A percentile compares a stretch with the other conserved stretches of the same genome.
These are phyloP conservation scores for Gossypium schwendimanii DNA, from an alignment of 441 rosid species.

Conservation along the genomic window DNA sequence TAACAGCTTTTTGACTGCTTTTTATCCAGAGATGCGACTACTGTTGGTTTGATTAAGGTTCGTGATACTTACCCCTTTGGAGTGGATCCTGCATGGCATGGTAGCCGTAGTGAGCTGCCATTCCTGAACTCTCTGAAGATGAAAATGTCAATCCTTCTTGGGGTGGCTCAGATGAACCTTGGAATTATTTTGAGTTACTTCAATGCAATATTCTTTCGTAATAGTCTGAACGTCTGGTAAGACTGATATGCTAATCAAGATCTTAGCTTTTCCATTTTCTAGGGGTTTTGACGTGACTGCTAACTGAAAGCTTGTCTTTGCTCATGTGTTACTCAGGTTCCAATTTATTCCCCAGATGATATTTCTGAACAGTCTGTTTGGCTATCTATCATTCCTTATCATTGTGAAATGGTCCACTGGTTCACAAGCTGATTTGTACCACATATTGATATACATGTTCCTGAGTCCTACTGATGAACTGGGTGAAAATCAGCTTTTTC, in stretches of 20 bases:
- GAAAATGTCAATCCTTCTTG: slow-evolving; percentile 96
- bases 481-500: slow-evolving; percentile 82
- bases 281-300: background rate
- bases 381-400: slow-evolving; percentile 76
- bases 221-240: slow-evolving; percentile 60
- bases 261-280: slow-evolving; percentile 7
- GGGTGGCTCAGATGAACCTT: slow-evolving; percentile 96
- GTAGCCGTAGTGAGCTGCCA: slow-evolving; percentile 79
- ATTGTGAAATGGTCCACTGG: slow-evolving; percentile 87
- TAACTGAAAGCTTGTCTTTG: slow-evolving; percentile 2
- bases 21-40: slow-evolving; percentile 68
- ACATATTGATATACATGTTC: slow-evolving; percentile 92
- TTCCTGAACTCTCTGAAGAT: slow-evolving; percentile 92
- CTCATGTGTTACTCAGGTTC: slow-evolving; percentile 48
- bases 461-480: slow-evolving; percentile 83
- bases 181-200: slow-evolving; percentile 77
- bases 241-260: slow-evolving; percentile 19
- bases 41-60: slow-evolving; percentile 68
- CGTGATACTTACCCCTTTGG: slow-evolving; percentile 83
- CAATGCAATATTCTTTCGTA: slow-evolving; percentile 69
- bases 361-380: slow-evolving; percentile 84
- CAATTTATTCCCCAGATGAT: slow-evolving; percentile 87
- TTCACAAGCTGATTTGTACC: slow-evolving; percentile 92
- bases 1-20: slow-evolving; percentile 12
- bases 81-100: slow-evolving; percentile 92